Percentiles rank a stretch among this genome's conserved stretches.
phyloP scores from a whole-genome alignment of 306 rosid species.

The Malus sylvestris region DNA sequence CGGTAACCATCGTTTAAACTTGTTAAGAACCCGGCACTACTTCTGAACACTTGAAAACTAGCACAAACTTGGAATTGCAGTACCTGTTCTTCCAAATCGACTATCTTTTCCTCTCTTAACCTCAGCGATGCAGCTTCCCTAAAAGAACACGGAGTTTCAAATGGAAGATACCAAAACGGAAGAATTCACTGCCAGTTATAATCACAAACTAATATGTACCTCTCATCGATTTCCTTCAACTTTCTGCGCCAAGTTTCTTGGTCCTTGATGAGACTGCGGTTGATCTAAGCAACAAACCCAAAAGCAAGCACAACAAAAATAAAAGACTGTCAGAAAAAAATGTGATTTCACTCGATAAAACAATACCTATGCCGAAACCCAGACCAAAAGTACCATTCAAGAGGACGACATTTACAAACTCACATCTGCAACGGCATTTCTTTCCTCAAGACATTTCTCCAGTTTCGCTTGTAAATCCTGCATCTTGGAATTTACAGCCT shows the following conservation, averaged over 20 bases:
- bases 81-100: slow-evolving; percentile 95
- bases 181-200: background rate
- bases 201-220: slow-evolving; percentile 34
- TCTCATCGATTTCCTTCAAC: slow-evolving; percentile 65
- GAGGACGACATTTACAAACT: slow-evolving; percentile 3
- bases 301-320: background rate
- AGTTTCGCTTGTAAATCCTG: slow-evolving; percentile 62
- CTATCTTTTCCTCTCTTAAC: slow-evolving; percentile 43
- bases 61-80: slow-evolving; percentile 5
- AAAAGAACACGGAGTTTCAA: slow-evolving; percentile 21
- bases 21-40: slow-evolving; percentile 7
- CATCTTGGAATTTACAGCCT: slow-evolving; percentile 54
- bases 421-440: slow-evolving; percentile 55
- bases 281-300: slow-evolving; percentile 37
- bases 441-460: slow-evolving; percentile 57
- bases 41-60: slow-evolving; percentile 2
- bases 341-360: background rate
- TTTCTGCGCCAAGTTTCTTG: slow-evolving; percentile 57
- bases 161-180: background rate
- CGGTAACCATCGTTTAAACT: slow-evolving; percentile 10
- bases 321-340: background rate
- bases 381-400: background rate
- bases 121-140: slow-evolving; percentile 58
- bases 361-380: background rate
- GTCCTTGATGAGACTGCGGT: slow-evolving; percentile 63